Evolutionary conservation across 345 rosid species (phyloP), one percentile per base, ranked within the genome.

Genomic region (Iberis pinnata): DNA sequence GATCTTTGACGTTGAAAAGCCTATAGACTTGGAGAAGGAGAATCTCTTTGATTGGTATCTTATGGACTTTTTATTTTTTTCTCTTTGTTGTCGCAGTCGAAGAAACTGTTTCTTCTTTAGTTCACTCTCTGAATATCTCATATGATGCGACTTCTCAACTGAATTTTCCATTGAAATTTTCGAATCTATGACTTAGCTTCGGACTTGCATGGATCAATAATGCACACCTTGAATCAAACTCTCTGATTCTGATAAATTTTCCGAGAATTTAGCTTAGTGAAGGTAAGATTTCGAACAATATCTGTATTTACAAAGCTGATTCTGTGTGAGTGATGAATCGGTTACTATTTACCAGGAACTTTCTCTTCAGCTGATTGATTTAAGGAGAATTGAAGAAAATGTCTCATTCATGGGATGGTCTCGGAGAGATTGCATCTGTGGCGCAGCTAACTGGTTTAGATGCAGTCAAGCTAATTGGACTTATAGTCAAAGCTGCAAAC

Each of bases 391-490:
- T 13, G 44, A 17, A 45, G 61, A 67, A 18, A 55, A 90, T 90
- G 98, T 58, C 89, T 4, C 63, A 74, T 12, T n/a, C 74, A 19
- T 89, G 95, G 95, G 98, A 79, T 4, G 69, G 84, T 68, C 53
- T 88, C 8, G 98, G 98, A 39, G 96, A 85, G 46, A 51, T 85
- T 14, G 97, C 94, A 1, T 83, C 70, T 33, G 63, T 88, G 39
- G 97, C 81, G 18, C 98, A 92, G 60, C 84, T 92, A 5, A 60
- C 82, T 4, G 98, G 98, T 11, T 43, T 83, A 4, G 98, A 92
- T 60, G 98, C 98, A 0, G 81, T 83, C 33, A 75, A 80, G 65
- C 64, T 92, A 20, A 85, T 88, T 10, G 97, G 85, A 4, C 61
- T 92, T 74, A 88, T 92, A 20, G 96, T 67, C 18, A 82, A 76